Percentiles rank a stretch among this genome's conserved stretches.
These are phyloP conservation scores for Mortierella sp. DNA, from an alignment of 371 early-diverging fungal species.

Conservation along the genomic window DNA sequence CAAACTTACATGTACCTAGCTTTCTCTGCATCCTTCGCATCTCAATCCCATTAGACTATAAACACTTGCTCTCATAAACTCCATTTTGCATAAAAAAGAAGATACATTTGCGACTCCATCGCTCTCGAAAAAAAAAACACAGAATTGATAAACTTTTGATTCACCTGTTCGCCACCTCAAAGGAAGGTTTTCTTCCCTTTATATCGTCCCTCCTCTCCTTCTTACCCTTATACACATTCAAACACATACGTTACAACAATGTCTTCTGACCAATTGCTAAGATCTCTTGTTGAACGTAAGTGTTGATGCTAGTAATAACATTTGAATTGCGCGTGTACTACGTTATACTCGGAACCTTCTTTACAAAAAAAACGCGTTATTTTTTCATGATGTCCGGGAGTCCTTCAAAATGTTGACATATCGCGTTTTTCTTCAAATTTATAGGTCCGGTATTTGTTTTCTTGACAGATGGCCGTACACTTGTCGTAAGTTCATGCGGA, in stretches of 20 bases:
- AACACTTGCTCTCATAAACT: no score
- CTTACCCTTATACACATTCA: slow-evolving; percentile 6
- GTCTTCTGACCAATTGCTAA: slow-evolving; percentile 39
- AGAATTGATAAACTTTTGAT: background rate
- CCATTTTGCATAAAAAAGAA: no score
- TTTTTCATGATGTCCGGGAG: background rate
- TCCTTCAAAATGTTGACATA: background rate
- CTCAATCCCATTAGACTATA: no score
- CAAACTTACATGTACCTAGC: background rate
- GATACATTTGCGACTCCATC: background rate
- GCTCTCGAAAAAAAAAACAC: background rate
- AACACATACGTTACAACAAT: slow-evolving; percentile 3
- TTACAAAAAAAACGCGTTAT: background rate
- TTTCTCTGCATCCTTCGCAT: background rate
- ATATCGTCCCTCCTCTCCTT: background rate
- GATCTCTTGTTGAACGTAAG: slow-evolving; percentile 44
- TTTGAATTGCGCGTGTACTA: background rate
- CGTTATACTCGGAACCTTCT: background rate
- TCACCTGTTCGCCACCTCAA: background rate
- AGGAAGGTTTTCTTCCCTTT: background rate
- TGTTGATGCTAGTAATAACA: background rate
- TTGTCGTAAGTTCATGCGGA: slow-evolving; percentile 35
- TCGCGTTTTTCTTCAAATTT: background rate
- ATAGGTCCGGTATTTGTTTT: slow-evolving; percentile 50
- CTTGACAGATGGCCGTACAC: slow-evolving; percentile 49